Base-by-base conservation (phyloP, 108 stramenopile genomes). In the Fistulifera pelliculosa region DNA sequence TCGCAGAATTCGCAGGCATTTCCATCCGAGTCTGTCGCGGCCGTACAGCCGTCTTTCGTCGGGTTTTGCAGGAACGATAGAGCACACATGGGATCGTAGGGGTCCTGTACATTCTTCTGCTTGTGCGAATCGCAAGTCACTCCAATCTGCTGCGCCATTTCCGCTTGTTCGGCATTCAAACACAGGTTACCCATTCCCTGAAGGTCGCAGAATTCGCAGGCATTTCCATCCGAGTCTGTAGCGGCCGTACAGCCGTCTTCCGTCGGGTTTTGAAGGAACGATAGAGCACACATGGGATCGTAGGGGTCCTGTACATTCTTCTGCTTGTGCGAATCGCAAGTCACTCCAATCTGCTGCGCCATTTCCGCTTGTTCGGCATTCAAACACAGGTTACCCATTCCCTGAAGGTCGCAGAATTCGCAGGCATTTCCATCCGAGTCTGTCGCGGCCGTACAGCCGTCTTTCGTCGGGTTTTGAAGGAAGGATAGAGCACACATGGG, bases 1-100 rank as follows among this genome's bases (percentile, higher is more conserved):
- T 17, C 40, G 28, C 74, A 75, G 53, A 57, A 75, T 39, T 75
- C 60, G 23, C 74, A 75, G 16, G 68, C 47, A 47, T 54, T 52
- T 4, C 68, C 68, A 39, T 69, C 68, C 0, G 44, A 27, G 61
- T 75, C 74, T 25, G 64, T 43, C 4, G 68, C 65, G 10, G 55
- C 26, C 52, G 59, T 58, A 43, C 74, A 75, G 4, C 53, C 26
- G 2, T 35, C 44, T 27, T 60, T 60, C 26, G 60, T 51, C 16
- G 44, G 52, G 11, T 54, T 41, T 11, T 57, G 38, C 7, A 69
- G 35, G 2, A 60, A 55, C 2, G 61, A 60, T 38, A 63, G 22
- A 16, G 65, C 12, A 25, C 74, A 75, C 2, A 64, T 47, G 2
- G 68, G 24, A 27, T 69, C 68, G 23, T 54, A 51, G 0, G 65